Evolutionary conservation across 2,329 filamentous ascomycete genomes (phyloP), one percentile per base, ranked within the genome.

Genomic region (Diplocarpon rosae): DNA sequence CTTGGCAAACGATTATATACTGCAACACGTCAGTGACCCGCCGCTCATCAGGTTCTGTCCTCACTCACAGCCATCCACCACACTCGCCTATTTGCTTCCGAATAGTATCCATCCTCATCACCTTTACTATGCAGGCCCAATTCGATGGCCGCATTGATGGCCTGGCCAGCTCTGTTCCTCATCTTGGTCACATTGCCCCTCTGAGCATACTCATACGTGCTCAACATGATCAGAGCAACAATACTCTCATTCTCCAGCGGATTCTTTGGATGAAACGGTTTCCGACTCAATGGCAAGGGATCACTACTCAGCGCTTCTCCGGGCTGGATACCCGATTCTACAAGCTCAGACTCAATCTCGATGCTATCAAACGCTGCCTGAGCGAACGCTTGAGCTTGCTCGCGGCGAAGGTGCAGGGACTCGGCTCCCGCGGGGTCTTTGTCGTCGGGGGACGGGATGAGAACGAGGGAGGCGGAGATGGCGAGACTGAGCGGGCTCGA

Each of bases 121-220:
- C 53, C 59, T 37, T 59, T 62, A 12, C 56, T 58, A 53, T 73
- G 70, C 1, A 74, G 58, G 5, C 60, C 63, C 17, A 69, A 52
- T 28, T 63, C 64, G 63, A 72, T 69, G 7, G 70, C 70, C 13
- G 65, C 55, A 47, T 69, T 62, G 31, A 73, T 52, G 2, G 71
- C 70, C 45, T 71, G 66, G 0, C 68, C 68, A 1, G 69, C 66
- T 42, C 70, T 63, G 45, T 63, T 66, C 43, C 66, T 62, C 69
- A 73, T 72, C 55, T 72, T 73, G 48, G 69, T 68, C 49, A 73
- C 57, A 51, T 74, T 74, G 1, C 71, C 71, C 5, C 71, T 63
- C 47, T 74, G 70, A 1, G 68, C 66, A 56, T 74, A 74, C 55
- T 74, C 71, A 52, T 73, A 74, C 5, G 71, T 63, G 51, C 69